Conservation (phyloP, 768 basidiomycete genomes). For the Podaxis sp. region DNA sequence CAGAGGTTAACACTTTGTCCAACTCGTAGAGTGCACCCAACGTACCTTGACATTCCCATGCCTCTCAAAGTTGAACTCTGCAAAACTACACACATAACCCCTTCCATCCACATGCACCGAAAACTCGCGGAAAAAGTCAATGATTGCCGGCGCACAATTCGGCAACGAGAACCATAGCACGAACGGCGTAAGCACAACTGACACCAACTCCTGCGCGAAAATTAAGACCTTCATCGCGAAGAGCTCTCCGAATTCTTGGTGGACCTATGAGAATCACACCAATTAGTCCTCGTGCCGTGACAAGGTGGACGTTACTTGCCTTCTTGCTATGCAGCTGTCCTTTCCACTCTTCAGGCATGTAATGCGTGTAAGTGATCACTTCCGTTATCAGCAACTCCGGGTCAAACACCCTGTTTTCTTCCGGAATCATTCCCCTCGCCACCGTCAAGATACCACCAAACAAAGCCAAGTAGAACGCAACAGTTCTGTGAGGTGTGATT, state of each 20-base stretch:
- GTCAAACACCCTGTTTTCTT: slow-evolving; percentile 91
- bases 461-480: slow-evolving; percentile 87
- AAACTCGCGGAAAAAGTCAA: slow-evolving; percentile 99
- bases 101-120: slow-evolving; percentile 95
- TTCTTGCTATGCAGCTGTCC: slow-evolving; percentile 84
- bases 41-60: slow-evolving; percentile 87
- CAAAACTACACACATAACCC: slow-evolving; percentile 97
- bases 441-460: slow-evolving; percentile 89
- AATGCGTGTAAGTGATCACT: slow-evolving; percentile 92
- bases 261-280: slow-evolving; percentile 52
- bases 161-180: slow-evolving; percentile 94
- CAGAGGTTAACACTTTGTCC: not conserved
- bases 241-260: slow-evolving; percentile 86
- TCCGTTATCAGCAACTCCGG: slow-evolving; percentile 91
- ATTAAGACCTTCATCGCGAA: slow-evolving; percentile 92
- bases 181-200: slow-evolving; percentile 92
- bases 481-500: slow-evolving; percentile 89
- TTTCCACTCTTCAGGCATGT: slow-evolving; percentile 94
- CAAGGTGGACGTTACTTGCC: slow-evolving; percentile 36
- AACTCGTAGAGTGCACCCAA: not conserved
- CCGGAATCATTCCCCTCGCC: slow-evolving; percentile 93
- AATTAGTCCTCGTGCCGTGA: not conserved
- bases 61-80: slow-evolving; percentile 95
- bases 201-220: slow-evolving; percentile 85
- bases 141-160: slow-evolving; percentile 80